Percentiles rank a stretch among this genome's conserved stretches.
phyloP scores from a whole-genome alignment of 2,329 filamentous ascomycete genomes.

The Lecanosticta acicola region DNA sequence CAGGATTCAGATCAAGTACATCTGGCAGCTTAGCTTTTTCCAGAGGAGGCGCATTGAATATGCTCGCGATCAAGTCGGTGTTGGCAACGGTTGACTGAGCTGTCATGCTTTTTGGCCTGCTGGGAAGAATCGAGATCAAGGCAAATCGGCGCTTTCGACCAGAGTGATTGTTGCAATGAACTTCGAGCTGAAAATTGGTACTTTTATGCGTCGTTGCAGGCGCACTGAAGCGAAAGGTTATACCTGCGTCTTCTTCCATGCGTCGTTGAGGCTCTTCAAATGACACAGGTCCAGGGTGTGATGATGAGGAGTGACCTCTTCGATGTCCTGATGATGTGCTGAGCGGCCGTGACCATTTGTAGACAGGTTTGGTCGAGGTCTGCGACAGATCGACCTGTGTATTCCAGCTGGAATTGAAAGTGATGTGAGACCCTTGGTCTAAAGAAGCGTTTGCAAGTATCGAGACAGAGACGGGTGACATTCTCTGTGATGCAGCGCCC shows the following conservation, averaged over 20 bases:
- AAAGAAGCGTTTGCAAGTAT: constrained; percentile 19
- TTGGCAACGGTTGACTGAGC: constrained; percentile 6
- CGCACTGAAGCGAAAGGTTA: constrained; percentile 69
- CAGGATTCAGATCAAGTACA: constrained; percentile 68
- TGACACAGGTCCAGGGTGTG: constrained; percentile 4
- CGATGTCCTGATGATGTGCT: constrained; percentile 13
- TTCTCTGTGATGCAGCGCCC: background rate
- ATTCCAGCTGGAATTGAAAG: constrained; percentile 25
- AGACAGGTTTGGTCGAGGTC: constrained; percentile 12
- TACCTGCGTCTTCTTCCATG: constrained; percentile 39
- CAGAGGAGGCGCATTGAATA: constrained; percentile 16
- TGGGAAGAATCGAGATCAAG: constrained; percentile 44
- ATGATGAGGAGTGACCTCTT: constrained; percentile 12
- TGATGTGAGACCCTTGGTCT: constrained; percentile 19
- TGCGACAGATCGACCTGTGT: constrained; percentile 21
- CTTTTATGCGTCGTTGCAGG: constrained; percentile 57
- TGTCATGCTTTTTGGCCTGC: constrained; percentile 4
- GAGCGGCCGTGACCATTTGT: constrained; percentile 26
- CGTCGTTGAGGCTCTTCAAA: constrained; percentile 3
- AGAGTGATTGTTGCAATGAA: constrained; percentile 71
- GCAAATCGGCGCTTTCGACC: constrained; percentile 61
- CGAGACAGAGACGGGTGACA: constrained; percentile 12
- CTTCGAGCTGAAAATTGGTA: constrained; percentile 64
- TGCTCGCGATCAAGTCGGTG: constrained; percentile 12
- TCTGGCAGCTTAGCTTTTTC: constrained; percentile 57